Percentiles rank a stretch among this genome's conserved stretches.
Conservation (phyloP, 2,329 filamentous ascomycete species). For the Xylaria digitata region DNA sequence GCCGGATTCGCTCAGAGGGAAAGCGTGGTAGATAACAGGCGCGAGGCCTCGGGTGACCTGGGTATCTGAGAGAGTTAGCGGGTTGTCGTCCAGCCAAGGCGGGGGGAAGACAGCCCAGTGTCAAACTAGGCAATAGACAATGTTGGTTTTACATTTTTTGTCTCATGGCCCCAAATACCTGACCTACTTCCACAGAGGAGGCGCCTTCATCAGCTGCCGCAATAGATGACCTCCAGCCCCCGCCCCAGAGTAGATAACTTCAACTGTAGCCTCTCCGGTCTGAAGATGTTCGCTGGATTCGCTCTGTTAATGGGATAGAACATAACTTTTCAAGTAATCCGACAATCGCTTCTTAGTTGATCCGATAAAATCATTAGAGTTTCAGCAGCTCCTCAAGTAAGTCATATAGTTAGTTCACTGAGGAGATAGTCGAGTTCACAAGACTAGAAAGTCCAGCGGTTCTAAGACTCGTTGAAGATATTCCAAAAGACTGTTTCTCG, state of each 20-base stretch:
- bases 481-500: not conserved
- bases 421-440: conserved; percentile 1
- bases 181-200: conserved; percentile 51
- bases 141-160: not conserved
- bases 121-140: conserved; percentile 6
- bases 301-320: not conserved
- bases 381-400: not conserved
- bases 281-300: conserved; percentile 47
- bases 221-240: conserved; percentile 48
- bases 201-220: conserved; percentile 51
- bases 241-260: conserved; percentile 4
- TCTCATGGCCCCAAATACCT: not conserved
- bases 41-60: conserved; percentile 56
- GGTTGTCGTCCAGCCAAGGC: not conserved
- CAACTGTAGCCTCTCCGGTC: conserved; percentile 54
- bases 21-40: conserved; percentile 57
- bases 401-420: not conserved
- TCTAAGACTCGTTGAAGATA: not conserved
- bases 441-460: not conserved
- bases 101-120: not conserved
- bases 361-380: conserved; percentile 1
- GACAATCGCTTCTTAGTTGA: conserved; percentile 7
- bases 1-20: conserved; percentile 56
- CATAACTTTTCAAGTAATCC: not conserved
- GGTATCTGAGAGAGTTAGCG: conserved; percentile 47